Conservation (phyloP, 1,284 basidiomycete species). For the Termitomyces sp. region DNA sequence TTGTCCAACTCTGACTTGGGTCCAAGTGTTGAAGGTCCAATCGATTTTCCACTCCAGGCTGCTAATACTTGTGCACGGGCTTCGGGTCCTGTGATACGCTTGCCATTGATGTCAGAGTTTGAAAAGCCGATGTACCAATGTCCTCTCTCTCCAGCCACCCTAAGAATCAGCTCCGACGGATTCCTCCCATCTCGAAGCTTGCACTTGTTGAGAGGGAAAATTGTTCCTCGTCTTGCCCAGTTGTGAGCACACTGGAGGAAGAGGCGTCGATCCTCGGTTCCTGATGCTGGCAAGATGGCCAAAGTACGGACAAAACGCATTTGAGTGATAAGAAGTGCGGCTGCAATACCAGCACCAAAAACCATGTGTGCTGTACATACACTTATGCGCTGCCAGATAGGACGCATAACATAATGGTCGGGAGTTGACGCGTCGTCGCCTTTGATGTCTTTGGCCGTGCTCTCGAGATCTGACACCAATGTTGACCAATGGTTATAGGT, state of each 20-base stretch:
- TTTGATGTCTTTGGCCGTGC: conserved; percentile 12
- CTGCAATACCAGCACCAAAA: conserved; percentile 20
- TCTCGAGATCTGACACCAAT: conserved; percentile 19
- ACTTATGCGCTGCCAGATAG: conserved; percentile 19
- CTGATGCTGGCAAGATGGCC: conserved; percentile 15
- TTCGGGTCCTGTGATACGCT: conserved; percentile 13
- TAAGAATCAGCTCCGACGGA: conserved; percentile 33
- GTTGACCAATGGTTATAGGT: conserved; percentile 26
- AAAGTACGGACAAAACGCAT: conserved; percentile 19
- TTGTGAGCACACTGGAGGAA: conserved; percentile 38
- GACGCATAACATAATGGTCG: conserved; percentile 17
- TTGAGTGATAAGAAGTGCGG: conserved; percentile 20
- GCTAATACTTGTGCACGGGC: conserved; percentile 22
- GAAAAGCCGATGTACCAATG: conserved; percentile 36
- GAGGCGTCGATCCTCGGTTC: conserved; percentile 20
- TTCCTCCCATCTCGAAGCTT: conserved; percentile 30
- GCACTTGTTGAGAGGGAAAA: conserved; percentile 30
- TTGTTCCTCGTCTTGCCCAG: conserved; percentile 26
- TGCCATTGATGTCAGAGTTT: conserved; percentile 30
- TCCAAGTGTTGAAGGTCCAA: conserved; percentile 11
- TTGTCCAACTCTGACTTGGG: conserved; percentile 13
- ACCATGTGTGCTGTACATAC: conserved; percentile 18
- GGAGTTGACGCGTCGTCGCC: conserved; percentile 5
- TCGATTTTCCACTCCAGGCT: conserved; percentile 22
- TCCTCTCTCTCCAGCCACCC: conserved; percentile 31